Percentiles rank a stretch among this genome's conserved stretches.
Evolutionary conservation across 2,329 filamentous ascomycete genomes (phyloP).

Genomic region (Penicillium sclerotigenum): DNA sequence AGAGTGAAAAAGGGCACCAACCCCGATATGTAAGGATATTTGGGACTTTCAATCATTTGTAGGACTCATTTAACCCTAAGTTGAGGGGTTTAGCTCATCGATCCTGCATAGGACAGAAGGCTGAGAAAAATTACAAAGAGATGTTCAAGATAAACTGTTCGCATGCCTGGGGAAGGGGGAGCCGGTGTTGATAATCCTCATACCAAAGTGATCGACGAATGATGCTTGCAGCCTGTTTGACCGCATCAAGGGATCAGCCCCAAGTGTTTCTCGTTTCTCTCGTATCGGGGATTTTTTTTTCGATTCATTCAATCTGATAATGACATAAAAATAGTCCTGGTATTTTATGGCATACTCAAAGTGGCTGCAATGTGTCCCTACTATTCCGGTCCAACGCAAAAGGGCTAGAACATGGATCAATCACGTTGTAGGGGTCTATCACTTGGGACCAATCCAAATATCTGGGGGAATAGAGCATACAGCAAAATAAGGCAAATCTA

Average conservation of each 20-base stretch:
- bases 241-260: slow-evolving; percentile 13
- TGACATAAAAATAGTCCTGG: not conserved
- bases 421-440: not conserved
- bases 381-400: not conserved
- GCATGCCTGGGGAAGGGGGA: slow-evolving; percentile 19
- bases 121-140: slow-evolving; percentile 1
- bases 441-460: not conserved
- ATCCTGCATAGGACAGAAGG: not conserved
- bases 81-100: not conserved
- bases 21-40: not conserved
- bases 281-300: slow-evolving; percentile 6
- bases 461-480: not conserved
- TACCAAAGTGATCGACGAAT: slow-evolving; percentile 21
- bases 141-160: slow-evolving; percentile 1
- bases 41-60: not conserved
- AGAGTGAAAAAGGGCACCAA: not conserved
- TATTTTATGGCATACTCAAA: not conserved
- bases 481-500: not conserved
- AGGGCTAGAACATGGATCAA: not conserved
- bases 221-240: slow-evolving; percentile 10
- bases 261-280: not conserved
- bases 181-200: slow-evolving; percentile 22
- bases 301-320: not conserved
- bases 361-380: not conserved
- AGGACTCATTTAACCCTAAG: not conserved